These are phyloP conservation scores for Escovopsis sp. DNA, from an alignment of 2,329 filamentous ascomycete species.

Conservation along the genomic window DNA sequence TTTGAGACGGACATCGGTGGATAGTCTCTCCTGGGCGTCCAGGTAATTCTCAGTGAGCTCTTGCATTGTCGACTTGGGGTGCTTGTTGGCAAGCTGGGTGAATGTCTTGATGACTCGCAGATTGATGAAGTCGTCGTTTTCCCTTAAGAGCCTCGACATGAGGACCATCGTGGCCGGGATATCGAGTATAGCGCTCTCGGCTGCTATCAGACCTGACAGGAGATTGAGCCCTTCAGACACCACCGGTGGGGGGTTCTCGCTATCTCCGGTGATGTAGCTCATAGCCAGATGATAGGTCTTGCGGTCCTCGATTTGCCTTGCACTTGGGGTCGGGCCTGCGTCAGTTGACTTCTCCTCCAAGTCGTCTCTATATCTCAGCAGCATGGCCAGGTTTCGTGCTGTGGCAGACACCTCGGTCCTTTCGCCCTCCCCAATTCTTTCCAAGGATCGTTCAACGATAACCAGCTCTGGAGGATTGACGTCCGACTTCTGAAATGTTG, in stretches of 20 bases:
- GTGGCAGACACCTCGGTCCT: conserved; percentile 32
- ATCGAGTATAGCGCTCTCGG: conserved; percentile 44
- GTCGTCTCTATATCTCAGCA: conserved; percentile 40
- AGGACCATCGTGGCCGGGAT: conserved; percentile 49
- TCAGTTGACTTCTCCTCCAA: conserved; percentile 28
- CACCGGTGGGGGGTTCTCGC: conserved; percentile 48
- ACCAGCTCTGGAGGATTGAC: conserved; percentile 25
- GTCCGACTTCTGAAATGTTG: conserved; percentile 36
- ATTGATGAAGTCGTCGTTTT: conserved; percentile 58
- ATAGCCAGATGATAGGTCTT: conserved; percentile 47
- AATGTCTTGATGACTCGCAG: conserved; percentile 52
- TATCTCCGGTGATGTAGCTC: conserved; percentile 42
- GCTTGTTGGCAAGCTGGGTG: conserved; percentile 42
- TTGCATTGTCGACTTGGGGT: conserved; percentile 44
- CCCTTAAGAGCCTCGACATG: conserved; percentile 46
- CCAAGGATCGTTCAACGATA: conserved; percentile 34
- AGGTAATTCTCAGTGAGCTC: conserved; percentile 54
- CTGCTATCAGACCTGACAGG: conserved; percentile 39
- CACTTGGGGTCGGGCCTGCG: conserved; percentile 21
- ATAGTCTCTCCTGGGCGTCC: conserved; percentile 41
- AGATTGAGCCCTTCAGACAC: conserved; percentile 49
- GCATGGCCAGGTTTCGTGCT: conserved; percentile 37
- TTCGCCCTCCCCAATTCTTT: conserved; percentile 22
- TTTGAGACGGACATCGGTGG: conserved; percentile 48
- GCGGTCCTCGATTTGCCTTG: conserved; percentile 40